Evolutionary conservation across 345 rosid species (phyloP).

Genomic region (Moricandia moricandioides): DNA sequence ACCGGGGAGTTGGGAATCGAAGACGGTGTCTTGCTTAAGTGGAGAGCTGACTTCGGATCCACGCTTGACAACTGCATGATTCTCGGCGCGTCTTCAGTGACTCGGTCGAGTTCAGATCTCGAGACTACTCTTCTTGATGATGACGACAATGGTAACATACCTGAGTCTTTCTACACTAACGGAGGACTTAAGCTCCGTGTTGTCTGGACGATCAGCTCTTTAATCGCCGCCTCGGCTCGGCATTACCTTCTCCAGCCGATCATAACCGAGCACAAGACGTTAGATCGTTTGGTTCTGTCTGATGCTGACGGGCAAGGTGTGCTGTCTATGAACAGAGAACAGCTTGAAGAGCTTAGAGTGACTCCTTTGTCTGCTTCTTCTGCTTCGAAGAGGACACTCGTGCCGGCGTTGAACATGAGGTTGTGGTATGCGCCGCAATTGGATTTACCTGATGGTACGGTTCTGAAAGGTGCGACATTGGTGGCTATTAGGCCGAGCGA

Average conservation of each 20-base stretch:
- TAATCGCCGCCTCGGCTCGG: slow-evolving; percentile 92
- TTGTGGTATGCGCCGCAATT: slow-evolving; percentile 88
- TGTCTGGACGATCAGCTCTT: slow-evolving; percentile 92
- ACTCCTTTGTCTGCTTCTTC: slow-evolving; percentile 91
- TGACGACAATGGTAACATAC: slow-evolving; percentile 84
- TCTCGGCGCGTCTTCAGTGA: slow-evolving; percentile 76
- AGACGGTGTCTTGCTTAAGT: slow-evolving; percentile 72
- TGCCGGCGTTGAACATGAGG: slow-evolving; percentile 88
- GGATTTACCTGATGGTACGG: slow-evolving; percentile 74
- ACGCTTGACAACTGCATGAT: slow-evolving; percentile 88
- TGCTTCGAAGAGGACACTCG: slow-evolving; percentile 87
- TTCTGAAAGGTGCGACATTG: slow-evolving; percentile 82
- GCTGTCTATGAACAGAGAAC: slow-evolving; percentile 54
- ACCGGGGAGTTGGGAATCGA: slow-evolving; percentile 85
- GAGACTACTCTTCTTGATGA: slow-evolving; percentile 33
- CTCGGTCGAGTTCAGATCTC: slow-evolving; percentile 10
- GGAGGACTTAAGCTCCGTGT: slow-evolving; percentile 91
- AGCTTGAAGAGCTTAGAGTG: slow-evolving; percentile 89
- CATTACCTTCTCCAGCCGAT: slow-evolving; percentile 90
- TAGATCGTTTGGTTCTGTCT: slow-evolving; percentile 73
- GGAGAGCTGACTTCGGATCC: slow-evolving; percentile 97
- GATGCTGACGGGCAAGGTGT: slow-evolving; percentile 54
- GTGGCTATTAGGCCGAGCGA: slow-evolving; percentile 93
- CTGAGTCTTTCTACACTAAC: slow-evolving; percentile 92
- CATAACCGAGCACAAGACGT: slow-evolving; percentile 80